Conservation (phyloP, 1,284 basidiomycete species). For the Tylopilus sp. region DNA sequence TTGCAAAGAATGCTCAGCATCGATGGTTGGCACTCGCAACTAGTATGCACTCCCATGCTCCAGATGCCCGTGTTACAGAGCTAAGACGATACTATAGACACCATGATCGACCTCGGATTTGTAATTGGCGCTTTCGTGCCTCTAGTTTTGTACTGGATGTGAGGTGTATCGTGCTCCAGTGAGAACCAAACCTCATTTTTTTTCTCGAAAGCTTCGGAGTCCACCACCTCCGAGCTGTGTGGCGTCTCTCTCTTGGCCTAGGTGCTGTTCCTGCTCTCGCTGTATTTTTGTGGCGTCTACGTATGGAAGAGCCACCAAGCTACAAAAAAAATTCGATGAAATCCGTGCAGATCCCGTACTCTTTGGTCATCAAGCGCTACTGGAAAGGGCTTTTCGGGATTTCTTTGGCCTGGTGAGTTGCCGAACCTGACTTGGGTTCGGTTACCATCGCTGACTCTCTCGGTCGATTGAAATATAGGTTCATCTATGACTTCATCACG, state of each 20-base stretch:
- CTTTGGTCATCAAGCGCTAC: constrained; percentile 77
- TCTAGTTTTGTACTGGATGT: constrained; percentile 83
- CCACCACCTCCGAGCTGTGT: constrained; percentile 77
- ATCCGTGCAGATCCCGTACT: constrained; percentile 67
- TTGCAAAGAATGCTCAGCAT: constrained; percentile 77
- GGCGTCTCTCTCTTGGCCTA: constrained; percentile 87
- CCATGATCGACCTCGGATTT: constrained; percentile 88
- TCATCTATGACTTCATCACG: constrained; percentile 80
- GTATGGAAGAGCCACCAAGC: constrained; percentile 74
- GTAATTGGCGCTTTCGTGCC: constrained; percentile 81
- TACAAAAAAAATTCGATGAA: constrained; percentile 77
- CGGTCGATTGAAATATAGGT: constrained; percentile 41
- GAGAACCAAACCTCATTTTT: neutral
- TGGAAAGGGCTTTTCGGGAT: constrained; percentile 66
- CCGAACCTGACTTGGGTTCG: neutral
- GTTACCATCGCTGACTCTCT: neutral
- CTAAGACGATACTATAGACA: constrained; percentile 41
- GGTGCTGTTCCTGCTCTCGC: constrained; percentile 77
- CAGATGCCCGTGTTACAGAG: neutral
- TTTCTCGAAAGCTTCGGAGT: constrained; percentile 56
- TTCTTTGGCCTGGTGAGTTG: constrained; percentile 61
- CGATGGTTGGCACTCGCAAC: constrained; percentile 83
- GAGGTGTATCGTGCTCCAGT: constrained; percentile 24
- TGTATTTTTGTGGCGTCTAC: constrained; percentile 83
- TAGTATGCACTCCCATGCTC: constrained; percentile 44